These are phyloP conservation scores for Babjeviella inositovora DNA, from an alignment of 805 yeast genomes.

Conservation along the genomic window DNA sequence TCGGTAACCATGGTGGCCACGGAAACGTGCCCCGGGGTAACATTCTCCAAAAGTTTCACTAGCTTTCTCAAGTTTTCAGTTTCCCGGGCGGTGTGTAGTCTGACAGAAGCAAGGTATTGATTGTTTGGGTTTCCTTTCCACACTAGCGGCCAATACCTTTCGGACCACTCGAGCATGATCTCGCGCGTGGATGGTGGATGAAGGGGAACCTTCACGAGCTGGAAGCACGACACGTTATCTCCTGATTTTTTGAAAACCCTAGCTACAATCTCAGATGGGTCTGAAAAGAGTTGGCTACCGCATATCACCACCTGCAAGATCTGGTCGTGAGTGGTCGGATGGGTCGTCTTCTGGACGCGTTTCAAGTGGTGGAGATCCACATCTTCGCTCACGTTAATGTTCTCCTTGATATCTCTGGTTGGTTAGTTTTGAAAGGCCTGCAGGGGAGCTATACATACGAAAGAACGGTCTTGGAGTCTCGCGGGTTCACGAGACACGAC, in stretches of 20 bases:
- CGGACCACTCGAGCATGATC: slow-evolving; percentile 49
- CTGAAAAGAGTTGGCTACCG: no score
- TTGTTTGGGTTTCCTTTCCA: slow-evolving; percentile 90
- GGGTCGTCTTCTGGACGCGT: slow-evolving; percentile 1
- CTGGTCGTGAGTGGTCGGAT: no score
- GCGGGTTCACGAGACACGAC: slow-evolving; percentile 27
- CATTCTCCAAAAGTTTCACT: slow-evolving; percentile 1
- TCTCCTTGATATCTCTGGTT: no score
- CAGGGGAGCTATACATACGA: slow-evolving; percentile 5
- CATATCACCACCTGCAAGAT: no score
- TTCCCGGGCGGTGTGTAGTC: slow-evolving; percentile 28
- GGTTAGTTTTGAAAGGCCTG: no score
- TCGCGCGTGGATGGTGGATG: slow-evolving; percentile 60
- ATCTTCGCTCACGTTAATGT: slow-evolving; percentile 1
- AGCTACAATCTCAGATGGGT: no score
- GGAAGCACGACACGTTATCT: slow-evolving; percentile 4
- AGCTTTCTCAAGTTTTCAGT: slow-evolving; percentile 10
- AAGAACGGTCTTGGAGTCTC: slow-evolving; percentile 9
- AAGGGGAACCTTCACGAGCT: slow-evolving; percentile 27
- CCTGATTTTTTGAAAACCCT: slow-evolving; percentile 1
- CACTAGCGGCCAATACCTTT: slow-evolving; percentile 66
- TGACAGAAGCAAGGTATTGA: slow-evolving; percentile 44
- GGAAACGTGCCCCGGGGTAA: slow-evolving; percentile 14
- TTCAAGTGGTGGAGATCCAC: slow-evolving; percentile 1
- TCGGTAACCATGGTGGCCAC: slow-evolving; percentile 51